Conservation (phyloP, 805 yeast genomes). For the Yamadazyma tumulicola region DNA sequence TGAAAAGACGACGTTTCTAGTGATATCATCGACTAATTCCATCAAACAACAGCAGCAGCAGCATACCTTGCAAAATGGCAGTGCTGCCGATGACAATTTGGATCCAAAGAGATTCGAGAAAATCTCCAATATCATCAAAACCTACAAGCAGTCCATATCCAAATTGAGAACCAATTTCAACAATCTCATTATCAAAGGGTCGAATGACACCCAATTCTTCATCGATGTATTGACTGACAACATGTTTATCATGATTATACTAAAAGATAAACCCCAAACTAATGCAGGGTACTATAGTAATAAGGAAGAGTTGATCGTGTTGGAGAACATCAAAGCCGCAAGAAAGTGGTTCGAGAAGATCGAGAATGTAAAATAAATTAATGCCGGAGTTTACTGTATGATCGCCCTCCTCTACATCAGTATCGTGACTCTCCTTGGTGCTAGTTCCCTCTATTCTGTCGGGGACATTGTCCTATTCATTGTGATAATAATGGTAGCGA, state of each 20-base stretch:
- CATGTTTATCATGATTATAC: constrained; percentile 58
- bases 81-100: constrained; percentile 28
- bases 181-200: constrained; percentile 67
- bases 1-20: constrained; percentile 89
- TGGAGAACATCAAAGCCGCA: constrained; percentile 58
- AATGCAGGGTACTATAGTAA: constrained; percentile 20
- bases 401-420: too few species aligned
- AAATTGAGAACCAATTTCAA: constrained; percentile 83
- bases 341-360: constrained; percentile 50
- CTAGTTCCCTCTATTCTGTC: too few species aligned
- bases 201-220: constrained; percentile 41
- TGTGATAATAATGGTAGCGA: too few species aligned
- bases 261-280: constrained; percentile 35
- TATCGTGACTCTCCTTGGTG: too few species aligned
- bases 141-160: constrained; percentile 87
- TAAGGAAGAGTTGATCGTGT: constrained; percentile 42
- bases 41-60: constrained; percentile 25
- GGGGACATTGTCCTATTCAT: too few species aligned
- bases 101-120: constrained; percentile 95
- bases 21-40: constrained; percentile 59
- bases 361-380: constrained; percentile 24
- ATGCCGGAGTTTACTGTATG: too few species aligned
- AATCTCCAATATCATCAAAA: constrained; percentile 88
- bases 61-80: background rate
- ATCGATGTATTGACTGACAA: constrained; percentile 58